phyloP scores from a whole-genome alignment of 73 alveolate genomes.

The Tetrahymena borealis region DNA sequence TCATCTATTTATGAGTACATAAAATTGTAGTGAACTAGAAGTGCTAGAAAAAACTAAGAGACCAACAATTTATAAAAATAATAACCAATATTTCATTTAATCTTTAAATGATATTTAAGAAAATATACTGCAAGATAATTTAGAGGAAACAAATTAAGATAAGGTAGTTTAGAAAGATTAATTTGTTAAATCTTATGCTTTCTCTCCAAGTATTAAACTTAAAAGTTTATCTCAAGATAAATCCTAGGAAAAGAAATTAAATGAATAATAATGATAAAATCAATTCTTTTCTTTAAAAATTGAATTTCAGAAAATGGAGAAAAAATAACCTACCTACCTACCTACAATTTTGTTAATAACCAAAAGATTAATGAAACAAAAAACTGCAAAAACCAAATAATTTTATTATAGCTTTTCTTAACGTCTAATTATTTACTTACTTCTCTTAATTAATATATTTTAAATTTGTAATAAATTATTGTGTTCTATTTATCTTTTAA shows the following conservation, averaged over 20 bases:
- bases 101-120: neutral
- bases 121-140: neutral
- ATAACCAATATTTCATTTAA: neutral
- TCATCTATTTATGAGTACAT: neutral
- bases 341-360: too few species aligned
- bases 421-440: too few species aligned
- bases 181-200: neutral
- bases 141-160: neutral
- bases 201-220: neutral
- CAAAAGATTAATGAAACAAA: too few species aligned
- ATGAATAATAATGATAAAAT: neutral
- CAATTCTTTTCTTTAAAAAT: neutral
- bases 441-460: too few species aligned
- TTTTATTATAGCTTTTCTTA: too few species aligned
- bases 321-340: too few species aligned
- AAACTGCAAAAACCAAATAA: too few species aligned
- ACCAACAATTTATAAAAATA: neutral
- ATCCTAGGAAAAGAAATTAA: neutral
- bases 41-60: neutral
- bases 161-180: neutral
- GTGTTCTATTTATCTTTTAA: too few species aligned
- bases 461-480: too few species aligned
- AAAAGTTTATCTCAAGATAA: neutral
- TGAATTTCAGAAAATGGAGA: too few species aligned
- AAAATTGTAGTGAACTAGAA: neutral